phyloP scores from a whole-genome alignment of 1,284 basidiomycete species.

The Termitomyces sp. region DNA sequence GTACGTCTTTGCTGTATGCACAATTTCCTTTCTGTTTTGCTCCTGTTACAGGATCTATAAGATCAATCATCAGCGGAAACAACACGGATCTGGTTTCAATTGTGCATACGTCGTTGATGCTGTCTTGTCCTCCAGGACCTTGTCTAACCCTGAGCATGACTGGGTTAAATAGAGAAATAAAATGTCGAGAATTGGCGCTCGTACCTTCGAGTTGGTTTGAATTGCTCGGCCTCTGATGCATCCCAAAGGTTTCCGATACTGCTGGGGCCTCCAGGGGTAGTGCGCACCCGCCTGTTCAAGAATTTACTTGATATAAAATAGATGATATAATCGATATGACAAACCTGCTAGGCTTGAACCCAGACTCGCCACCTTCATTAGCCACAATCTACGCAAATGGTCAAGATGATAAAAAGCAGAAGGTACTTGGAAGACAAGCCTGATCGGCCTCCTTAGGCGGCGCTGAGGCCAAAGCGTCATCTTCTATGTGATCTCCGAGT shows the following conservation, averaged over 20 bases:
- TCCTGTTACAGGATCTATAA: conserved; percentile 14
- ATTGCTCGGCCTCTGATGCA: conserved; percentile 36
- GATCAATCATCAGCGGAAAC: neutral
- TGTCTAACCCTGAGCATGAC: conserved; percentile 47
- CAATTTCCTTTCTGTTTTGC: neutral
- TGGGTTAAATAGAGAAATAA: neutral
- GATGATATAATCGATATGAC: conserved; percentile 3
- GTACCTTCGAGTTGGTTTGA: conserved; percentile 65
- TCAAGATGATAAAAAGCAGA: neutral
- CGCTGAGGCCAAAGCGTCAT: conserved; percentile 41
- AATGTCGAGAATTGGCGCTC: conserved; percentile 7
- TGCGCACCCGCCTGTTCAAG: conserved; percentile 44
- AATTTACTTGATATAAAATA: neutral
- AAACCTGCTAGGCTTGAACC: conserved; percentile 44
- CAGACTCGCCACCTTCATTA: conserved; percentile 23
- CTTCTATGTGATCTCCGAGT: conserved; percentile 36
- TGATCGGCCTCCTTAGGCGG: conserved; percentile 26
- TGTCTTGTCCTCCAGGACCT: conserved; percentile 59
- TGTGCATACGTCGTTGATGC: conserved; percentile 50
- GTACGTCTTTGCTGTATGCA: neutral
- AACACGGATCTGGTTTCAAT: neutral
- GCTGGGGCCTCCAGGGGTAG: conserved; percentile 45
- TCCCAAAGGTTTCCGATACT: conserved; percentile 47
- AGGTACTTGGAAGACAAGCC: neutral
- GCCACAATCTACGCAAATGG: neutral